A percentile compares a stretch with the other conserved stretches of the same genome.
These are phyloP conservation scores for Aspergillus glaucus DNA, from an alignment of 2,329 filamentous ascomycete species.

Conservation along the genomic window DNA sequence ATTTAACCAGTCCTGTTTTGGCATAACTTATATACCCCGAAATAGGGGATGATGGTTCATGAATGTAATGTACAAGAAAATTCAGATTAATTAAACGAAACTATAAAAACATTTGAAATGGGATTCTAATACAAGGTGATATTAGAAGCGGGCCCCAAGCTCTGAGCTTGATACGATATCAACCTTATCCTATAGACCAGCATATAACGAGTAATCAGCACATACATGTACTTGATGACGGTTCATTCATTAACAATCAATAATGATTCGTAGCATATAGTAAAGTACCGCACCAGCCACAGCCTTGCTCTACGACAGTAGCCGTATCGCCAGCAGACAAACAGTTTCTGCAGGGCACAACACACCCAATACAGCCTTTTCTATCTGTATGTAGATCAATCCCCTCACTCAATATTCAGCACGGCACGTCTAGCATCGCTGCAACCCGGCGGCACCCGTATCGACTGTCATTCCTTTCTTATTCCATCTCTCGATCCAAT, in stretches of 20 bases:
- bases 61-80: slow-evolving; percentile 33
- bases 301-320: too few relatives aligned
- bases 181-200: not conserved
- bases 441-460: not conserved
- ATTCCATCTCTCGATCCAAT: slow-evolving; percentile 18
- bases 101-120: slow-evolving; percentile 7
- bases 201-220: not conserved
- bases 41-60: slow-evolving; percentile 10
- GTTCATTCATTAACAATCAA: not conserved
- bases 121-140: slow-evolving; percentile 17
- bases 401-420: not conserved
- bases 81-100: slow-evolving; percentile 16
- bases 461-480: not conserved
- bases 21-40: slow-evolving; percentile 1
- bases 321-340: too few relatives aligned
- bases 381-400: not conserved
- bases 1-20: not conserved
- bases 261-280: slow-evolving; percentile 1
- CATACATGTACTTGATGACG: not conserved
- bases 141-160: slow-evolving; percentile 24
- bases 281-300: too few relatives aligned
- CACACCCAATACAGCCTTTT: not conserved
- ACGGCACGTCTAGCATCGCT: not conserved
- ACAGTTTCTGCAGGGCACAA: too few relatives aligned
- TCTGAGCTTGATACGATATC: slow-evolving; percentile 11